phyloP scores from a whole-genome alignment of 805 yeast genomes.

The Yarrowia sp. region DNA sequence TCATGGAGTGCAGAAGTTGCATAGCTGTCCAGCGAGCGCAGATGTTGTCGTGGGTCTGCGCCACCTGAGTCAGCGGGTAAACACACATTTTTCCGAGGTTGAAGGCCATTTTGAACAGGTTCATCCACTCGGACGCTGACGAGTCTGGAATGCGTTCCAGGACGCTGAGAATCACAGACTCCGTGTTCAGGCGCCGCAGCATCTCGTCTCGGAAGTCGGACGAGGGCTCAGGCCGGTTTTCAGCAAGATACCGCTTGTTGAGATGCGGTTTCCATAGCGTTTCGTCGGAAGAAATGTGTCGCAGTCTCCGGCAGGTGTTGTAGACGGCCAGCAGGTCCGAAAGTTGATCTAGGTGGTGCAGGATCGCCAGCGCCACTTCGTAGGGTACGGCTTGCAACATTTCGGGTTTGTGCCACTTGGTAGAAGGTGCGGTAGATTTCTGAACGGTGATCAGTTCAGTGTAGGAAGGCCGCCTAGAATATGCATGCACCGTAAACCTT shows the following conservation, averaged over 20 bases:
- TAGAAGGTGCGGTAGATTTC: background rate
- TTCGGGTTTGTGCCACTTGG: background rate
- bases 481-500: background rate
- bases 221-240: background rate
- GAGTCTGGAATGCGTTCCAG: background rate
- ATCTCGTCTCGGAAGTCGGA: conserved; percentile 2
- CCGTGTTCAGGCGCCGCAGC: conserved; percentile 1
- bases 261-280: conserved; percentile 6
- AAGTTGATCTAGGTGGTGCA: background rate
- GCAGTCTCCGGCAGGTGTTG: background rate
- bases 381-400: conserved; percentile 13
- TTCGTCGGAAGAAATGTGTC: background rate
- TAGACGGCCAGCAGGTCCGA: conserved; percentile 8
- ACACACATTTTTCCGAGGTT: conserved; percentile 18
- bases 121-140: conserved; percentile 4
- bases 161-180: background rate
- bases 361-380: conserved; percentile 11
- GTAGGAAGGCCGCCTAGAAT: background rate
- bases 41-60: background rate
- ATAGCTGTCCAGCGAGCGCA: conserved; percentile 5
- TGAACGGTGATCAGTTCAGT: background rate
- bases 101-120: conserved; percentile 8
- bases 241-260: background rate
- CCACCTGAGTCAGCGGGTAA: background rate
- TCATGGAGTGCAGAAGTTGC: conserved; percentile 14